Evolutionary conservation across 176 grass and related monocot genomes (phyloP), one percentile per base, ranked within the genome.

Genomic region (Juncus inflexus): DNA sequence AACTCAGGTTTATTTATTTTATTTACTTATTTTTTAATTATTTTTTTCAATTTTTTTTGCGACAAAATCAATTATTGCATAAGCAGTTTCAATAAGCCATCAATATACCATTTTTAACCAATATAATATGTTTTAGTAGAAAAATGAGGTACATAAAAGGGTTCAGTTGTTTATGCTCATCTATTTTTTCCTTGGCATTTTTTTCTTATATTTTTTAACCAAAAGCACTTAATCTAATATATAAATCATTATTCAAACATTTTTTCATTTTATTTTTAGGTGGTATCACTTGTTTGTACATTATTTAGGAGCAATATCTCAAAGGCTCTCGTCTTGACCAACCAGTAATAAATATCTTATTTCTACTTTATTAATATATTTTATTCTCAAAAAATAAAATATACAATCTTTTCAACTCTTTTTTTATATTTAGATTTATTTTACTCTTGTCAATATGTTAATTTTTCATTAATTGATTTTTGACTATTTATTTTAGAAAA

Each of bases 221-320:
- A 60, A n/a, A 60, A 8, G 36, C 63, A 66, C 3, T 38, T 12
- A 55, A 39, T 38, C 50, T 69, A 39, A 13, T 12, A 69, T 69
- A 55, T 38, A 5, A 69, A 40, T 53, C 19, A 28, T 28, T 28
- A 28, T 28, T 47, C 43, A 1, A 70, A 70, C 37, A 59, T 70
- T 12, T 10, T 70, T 70, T 41, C 58, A 74, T 12, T 40, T 69
- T 5, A 47, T 81, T 77, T 2, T 37, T 83, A 99, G 94, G 94
- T 92, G 61, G 88, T 99, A 42, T 99, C 94, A 0, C 83, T 99
- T 79, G 88, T 92, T 75, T 85, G 80, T 57, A 89, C 87, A 66
- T 86, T 89, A 70, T 99, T 99, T 52, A 88, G 83, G 57, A 86
- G 83, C 85, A 91, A 92, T 63, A 86, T 99, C 60, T 99, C 88